phyloP scores from a whole-genome alignment of 768 basidiomycete species.

The Phallus indusiatus region DNA sequence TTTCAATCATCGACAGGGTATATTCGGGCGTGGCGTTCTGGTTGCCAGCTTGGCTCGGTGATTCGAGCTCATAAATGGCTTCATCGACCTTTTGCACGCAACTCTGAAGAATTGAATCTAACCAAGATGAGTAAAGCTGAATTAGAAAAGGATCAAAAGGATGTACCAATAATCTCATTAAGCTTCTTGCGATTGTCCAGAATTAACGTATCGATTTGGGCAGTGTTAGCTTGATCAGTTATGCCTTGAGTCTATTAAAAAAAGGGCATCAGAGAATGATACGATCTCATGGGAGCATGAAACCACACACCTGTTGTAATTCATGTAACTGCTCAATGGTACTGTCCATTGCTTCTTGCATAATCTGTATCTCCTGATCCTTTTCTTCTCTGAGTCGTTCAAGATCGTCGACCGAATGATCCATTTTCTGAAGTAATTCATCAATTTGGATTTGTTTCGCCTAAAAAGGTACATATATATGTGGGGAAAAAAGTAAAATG shows the following conservation, averaged over 20 bases:
- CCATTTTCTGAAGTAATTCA: constrained; percentile 74
- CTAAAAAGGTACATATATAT: constrained; percentile 32
- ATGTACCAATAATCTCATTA: constrained; percentile 86
- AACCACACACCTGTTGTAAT: constrained; percentile 58
- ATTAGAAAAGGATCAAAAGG: not conserved
- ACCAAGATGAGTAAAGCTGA: not conserved
- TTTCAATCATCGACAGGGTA: constrained; percentile 96
- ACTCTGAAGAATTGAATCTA: constrained; percentile 93
- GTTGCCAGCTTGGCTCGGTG: constrained; percentile 89
- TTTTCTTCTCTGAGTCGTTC: constrained; percentile 88
- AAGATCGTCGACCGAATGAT: constrained; percentile 62
- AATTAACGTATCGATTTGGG: constrained; percentile 93
- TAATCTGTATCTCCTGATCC: constrained; percentile 90
- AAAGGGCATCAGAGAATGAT: not conserved
- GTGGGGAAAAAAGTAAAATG: not conserved
- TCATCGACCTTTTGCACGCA: constrained; percentile 98
- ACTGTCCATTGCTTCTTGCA: constrained; percentile 91
- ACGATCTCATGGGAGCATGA: constrained; percentile 2
- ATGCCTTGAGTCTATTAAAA: constrained; percentile 68
- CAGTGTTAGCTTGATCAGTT: constrained; percentile 82
- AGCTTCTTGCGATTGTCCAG: constrained; percentile 96
- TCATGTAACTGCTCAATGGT: constrained; percentile 85
- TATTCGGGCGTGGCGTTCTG: constrained; percentile 98
- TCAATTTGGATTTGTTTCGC: constrained; percentile 96
- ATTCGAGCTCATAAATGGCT: constrained; percentile 94